Percentiles rank a stretch among this genome's conserved stretches.
These are phyloP conservation scores for Xylariaceae sp. DNA, from an alignment of 2,329 filamentous ascomycete genomes.

Conservation along the genomic window DNA sequence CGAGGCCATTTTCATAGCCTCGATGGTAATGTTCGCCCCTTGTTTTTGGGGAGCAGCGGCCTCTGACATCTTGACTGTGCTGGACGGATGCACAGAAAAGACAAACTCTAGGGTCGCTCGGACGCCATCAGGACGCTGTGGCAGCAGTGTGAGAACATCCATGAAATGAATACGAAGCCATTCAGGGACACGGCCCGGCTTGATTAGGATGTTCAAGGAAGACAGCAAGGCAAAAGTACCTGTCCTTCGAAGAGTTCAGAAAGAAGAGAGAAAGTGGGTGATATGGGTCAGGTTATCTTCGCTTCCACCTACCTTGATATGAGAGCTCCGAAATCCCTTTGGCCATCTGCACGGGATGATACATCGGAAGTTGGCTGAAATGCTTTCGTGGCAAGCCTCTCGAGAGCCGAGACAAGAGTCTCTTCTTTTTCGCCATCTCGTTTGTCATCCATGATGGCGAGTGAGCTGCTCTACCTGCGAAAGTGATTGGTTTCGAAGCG, in stretches of 20 bases:
- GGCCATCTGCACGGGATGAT: slow-evolving; percentile 31
- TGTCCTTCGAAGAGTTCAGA: slow-evolving; percentile 36
- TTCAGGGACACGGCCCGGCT: slow-evolving; percentile 52
- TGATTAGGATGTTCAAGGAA: slow-evolving; percentile 57
- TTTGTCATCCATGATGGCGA: slow-evolving; percentile 17
- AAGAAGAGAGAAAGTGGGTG: slow-evolving; percentile 7
- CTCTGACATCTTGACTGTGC: slow-evolving; percentile 37
- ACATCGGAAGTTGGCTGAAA: slow-evolving; percentile 41
- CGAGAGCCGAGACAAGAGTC: slow-evolving; percentile 33
- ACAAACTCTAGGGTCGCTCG: slow-evolving; percentile 66
- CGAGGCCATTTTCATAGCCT: slow-evolving; percentile 60
- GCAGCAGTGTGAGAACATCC: slow-evolving; percentile 53
- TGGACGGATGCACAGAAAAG: slow-evolving; percentile 60
- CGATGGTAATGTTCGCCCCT: slow-evolving; percentile 61
- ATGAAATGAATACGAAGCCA: slow-evolving; percentile 58
- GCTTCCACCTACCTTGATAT: slow-evolving; percentile 42
- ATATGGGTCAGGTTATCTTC: slow-evolving; percentile 7
- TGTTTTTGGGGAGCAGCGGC: slow-evolving; percentile 45
- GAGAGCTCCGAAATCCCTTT: slow-evolving; percentile 42
- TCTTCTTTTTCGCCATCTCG: slow-evolving; percentile 9
- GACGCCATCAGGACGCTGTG: slow-evolving; percentile 58
- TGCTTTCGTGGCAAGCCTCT: slow-evolving; percentile 42
- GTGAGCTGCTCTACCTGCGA: background rate
- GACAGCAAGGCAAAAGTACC: slow-evolving; percentile 50
- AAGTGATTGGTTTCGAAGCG: background rate